These are phyloP conservation scores for Leptographium wingfieldii DNA, from an alignment of 2,329 filamentous ascomycete species.

Conservation along the genomic window DNA sequence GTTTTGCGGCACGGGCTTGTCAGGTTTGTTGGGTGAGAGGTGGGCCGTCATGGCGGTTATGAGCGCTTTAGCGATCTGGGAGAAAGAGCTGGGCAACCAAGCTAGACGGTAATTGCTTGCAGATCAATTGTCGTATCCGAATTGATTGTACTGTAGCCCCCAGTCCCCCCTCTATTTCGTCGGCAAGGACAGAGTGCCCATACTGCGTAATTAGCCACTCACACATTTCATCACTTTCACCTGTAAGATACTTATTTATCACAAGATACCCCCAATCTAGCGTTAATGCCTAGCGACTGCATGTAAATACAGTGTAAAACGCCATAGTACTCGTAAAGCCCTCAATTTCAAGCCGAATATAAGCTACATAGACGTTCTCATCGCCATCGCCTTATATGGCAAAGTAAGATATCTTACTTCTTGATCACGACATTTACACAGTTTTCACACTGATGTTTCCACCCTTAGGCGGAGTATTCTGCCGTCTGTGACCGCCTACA, in stretches of 20 bases:
- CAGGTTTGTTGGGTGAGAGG: slow-evolving; percentile 26
- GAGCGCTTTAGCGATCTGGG: slow-evolving; percentile 23
- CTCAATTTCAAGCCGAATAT: slow-evolving; percentile 23
- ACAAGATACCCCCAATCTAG: neutral
- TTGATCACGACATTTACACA: too few species aligned
- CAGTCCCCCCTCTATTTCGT: neutral
- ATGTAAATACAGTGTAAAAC: neutral
- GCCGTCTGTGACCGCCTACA: too few species aligned
- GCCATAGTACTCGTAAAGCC: too few species aligned
- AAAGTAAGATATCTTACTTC: too few species aligned
- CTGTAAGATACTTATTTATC: neutral
- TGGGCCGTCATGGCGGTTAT: slow-evolving; percentile 31
- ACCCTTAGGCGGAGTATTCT: too few species aligned
- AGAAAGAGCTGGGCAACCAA: slow-evolving; percentile 9
- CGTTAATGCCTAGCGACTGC: neutral
- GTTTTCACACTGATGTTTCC: too few species aligned
- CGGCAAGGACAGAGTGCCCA: neutral
- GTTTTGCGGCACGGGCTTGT: slow-evolving; percentile 26
- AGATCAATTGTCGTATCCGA: neutral
- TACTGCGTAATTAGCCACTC: neutral
- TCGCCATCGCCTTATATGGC: slow-evolving; percentile 42
- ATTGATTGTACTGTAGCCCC: neutral
- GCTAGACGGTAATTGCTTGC: slow-evolving; percentile 1
- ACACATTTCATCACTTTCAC: neutral
- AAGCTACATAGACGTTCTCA: slow-evolving; percentile 91